A percentile compares a stretch with the other conserved stretches of the same genome.
phyloP scores from a whole-genome alignment of 192 early-diverging fungal genomes.

The Pilaira anomala region DNA sequence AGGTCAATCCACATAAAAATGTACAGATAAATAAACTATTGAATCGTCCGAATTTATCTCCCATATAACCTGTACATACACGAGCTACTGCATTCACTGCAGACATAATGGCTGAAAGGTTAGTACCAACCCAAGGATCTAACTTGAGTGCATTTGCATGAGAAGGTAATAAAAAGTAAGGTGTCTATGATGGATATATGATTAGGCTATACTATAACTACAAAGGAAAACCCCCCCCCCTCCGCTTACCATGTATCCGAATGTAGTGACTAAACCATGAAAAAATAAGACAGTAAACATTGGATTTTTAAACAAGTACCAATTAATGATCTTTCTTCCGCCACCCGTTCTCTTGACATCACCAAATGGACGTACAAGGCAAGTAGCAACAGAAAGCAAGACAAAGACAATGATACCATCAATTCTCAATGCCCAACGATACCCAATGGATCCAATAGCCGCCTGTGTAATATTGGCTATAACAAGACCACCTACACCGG shows the following conservation, averaged over 20 bases:
- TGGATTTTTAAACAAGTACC: constrained; percentile 38
- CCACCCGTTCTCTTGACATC: constrained; percentile 18
- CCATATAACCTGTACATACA: constrained; percentile 40
- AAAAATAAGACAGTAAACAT: constrained; percentile 34
- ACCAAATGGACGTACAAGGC: constrained; percentile 38
- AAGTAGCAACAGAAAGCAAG: constrained; percentile 33
- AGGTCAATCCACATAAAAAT: constrained; percentile 41
- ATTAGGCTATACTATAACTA: constrained; percentile 25
- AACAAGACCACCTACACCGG: constrained; percentile 70
- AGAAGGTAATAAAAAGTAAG: constrained; percentile 35
- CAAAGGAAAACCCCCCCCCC: constrained; percentile 15
- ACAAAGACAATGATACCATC: constrained; percentile 56
- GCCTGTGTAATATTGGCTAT: constrained; percentile 57
- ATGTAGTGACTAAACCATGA: constrained; percentile 40
- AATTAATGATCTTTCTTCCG: constrained; percentile 32
- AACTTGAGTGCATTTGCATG: constrained; percentile 25
- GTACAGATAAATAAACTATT: constrained; percentile 41
- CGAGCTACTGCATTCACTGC: constrained; percentile 47
- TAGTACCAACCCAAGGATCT: constrained; percentile 31
- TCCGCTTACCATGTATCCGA: constrained; percentile 45
- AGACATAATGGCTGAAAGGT: constrained; percentile 43
- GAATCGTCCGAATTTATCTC: constrained; percentile 44
- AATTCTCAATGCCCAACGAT: constrained; percentile 62
- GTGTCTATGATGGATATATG: constrained; percentile 20
- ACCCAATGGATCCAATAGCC: constrained; percentile 57